Percentiles rank a stretch among this genome's conserved stretches.
phyloP scores from a whole-genome alignment of 2,329 filamentous ascomycete species.

The Arthrobotrys pseudoclavata region DNA sequence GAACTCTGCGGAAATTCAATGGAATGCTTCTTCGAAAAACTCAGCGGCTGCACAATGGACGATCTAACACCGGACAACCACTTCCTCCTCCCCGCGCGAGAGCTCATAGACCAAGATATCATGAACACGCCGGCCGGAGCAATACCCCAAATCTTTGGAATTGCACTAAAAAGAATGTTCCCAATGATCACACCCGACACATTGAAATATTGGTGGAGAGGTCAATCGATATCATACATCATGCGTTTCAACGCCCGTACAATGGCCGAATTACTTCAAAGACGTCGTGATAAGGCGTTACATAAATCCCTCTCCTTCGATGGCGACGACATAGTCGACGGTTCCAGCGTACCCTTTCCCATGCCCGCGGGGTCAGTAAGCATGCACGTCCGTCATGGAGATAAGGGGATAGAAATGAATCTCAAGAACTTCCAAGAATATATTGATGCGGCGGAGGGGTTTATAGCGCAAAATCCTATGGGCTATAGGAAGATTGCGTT shows the following conservation, averaged over 20 bases:
- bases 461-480: constrained; percentile 61
- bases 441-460: constrained; percentile 53
- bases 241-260: constrained; percentile 62
- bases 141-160: constrained; percentile 57
- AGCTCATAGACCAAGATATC: constrained; percentile 29
- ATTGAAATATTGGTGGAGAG: constrained; percentile 62
- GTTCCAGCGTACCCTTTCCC: constrained; percentile 58
- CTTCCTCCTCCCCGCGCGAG: constrained; percentile 41
- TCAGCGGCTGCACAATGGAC: constrained; percentile 60
- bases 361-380: constrained; percentile 61
- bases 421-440: constrained; percentile 60
- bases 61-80: constrained; percentile 46
- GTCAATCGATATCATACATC: constrained; percentile 61
- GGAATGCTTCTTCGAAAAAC: constrained; percentile 62
- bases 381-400: constrained; percentile 62
- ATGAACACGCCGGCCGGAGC: constrained; percentile 55
- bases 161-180: constrained; percentile 48
- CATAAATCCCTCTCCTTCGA: constrained; percentile 47
- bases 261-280: constrained; percentile 51
- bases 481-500: constrained; percentile 61
- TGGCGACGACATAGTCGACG: constrained; percentile 42
- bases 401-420: constrained; percentile 62
- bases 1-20: constrained; percentile 59
- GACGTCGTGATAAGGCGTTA: constrained; percentile 33
- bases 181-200: constrained; percentile 61